A percentile compares a stretch with the other conserved stretches of the same genome.
These are phyloP conservation scores for Cicer judaicum DNA, from an alignment of 306 rosid species.

Conservation along the genomic window DNA sequence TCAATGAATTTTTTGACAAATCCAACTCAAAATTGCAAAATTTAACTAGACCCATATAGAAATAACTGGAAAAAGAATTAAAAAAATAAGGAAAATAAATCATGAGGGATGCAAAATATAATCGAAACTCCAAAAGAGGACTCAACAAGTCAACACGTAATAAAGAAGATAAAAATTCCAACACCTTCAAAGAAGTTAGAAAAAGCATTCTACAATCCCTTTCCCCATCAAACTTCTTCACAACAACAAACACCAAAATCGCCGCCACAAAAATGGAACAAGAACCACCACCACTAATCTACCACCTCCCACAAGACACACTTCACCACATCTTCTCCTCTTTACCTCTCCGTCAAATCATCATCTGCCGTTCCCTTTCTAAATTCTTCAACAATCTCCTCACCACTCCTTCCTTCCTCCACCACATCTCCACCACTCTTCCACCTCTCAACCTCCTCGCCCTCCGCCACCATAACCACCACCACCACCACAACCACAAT, in stretches of 20 bases:
- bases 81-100: neutral
- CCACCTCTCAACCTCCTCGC: conserved; percentile 71
- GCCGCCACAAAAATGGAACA: conserved; percentile 41
- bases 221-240: neutral
- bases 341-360: conserved; percentile 82
- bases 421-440: conserved; percentile 58
- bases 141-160: neutral
- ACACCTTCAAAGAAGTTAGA: neutral
- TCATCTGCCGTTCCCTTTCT: conserved; percentile 76
- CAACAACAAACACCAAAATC: neutral
- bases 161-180: neutral
- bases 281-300: conserved; percentile 54
- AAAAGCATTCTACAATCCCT: neutral
- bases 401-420: conserved; percentile 62
- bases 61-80: neutral
- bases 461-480: conserved; percentile 62
- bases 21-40: no score
- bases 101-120: neutral
- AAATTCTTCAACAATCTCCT: conserved; percentile 69
- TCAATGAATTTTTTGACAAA: no score
- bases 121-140: neutral
- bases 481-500: conserved; percentile 37
- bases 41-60: neutral
- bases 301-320: conserved; percentile 72
- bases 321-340: conserved; percentile 78